Base-by-base conservation (phyloP, 2,329 filamentous ascomycete genomes). In the Boeremia lycopersici region DNA sequence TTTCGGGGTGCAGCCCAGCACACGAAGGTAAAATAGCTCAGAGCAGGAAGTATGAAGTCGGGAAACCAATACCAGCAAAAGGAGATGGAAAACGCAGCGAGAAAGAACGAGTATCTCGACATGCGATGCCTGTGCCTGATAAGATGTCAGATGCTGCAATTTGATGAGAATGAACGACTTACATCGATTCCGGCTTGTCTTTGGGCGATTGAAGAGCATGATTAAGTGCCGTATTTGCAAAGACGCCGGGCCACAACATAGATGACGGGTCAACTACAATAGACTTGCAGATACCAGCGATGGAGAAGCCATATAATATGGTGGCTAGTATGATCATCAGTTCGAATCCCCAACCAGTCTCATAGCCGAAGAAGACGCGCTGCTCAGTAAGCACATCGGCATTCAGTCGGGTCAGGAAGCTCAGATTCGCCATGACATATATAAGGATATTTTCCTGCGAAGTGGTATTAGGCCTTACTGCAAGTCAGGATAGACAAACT, bases 401-500 rank as follows among this genome's bases (percentile, higher is more conserved):
- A 34, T 29, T 44, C 41, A 44, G 17, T 23, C 41, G 41, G 10
- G 30, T 44, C 19, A 44, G 6, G 25, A 36, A 46, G 43, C 43
- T 36, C 6, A 29, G 9, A 19, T 30, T 36, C 3, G 33, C 33
- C 33, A 23, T 46, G 13, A 28, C 33, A n/a, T 36, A 29, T 5
- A 46, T 29, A 33, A 46, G 43, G 9, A 46, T 46, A 31, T 36
- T 46, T n/a, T 36, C 33, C 43, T 46, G 23, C n/a, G 23, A 19
- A 35, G 1, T 9, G 6, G 29, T 11, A 9, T 33, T 7, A 44
- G 41, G 5, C 25, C 9, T 33, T 7, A 11, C 17, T 12, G 5
- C 13, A 15, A 34, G 12, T n/a, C 15, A 34, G 1, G 6, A 7
- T 2, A n/a, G 13, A 25, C 8, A 17, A 15, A 12, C 30, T 3